These are phyloP conservation scores for Piper longum DNA, from an alignment of 164 flowering plant genomes.

Conservation along the genomic window DNA sequence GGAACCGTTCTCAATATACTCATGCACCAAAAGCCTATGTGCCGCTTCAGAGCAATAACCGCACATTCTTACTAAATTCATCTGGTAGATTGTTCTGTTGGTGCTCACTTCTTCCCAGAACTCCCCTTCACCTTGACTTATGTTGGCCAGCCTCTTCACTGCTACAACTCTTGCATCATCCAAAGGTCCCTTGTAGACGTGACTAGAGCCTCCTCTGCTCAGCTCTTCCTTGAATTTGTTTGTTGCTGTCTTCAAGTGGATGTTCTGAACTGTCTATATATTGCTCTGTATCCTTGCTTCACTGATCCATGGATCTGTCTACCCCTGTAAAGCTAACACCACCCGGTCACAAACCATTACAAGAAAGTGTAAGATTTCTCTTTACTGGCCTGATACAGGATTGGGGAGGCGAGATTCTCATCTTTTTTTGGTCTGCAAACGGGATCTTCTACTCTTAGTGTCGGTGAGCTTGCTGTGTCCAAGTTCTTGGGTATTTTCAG, in stretches of 20 bases:
- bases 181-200: slow-evolving; percentile 10
- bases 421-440: neutral
- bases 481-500: slow-evolving; percentile 5
- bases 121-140: slow-evolving; percentile 13
- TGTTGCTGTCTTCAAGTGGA: slow-evolving; percentile 12
- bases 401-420: neutral
- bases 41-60: slow-evolving; percentile 11
- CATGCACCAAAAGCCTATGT: slow-evolving; percentile 11
- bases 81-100: slow-evolving; percentile 13
- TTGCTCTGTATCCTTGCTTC: slow-evolving; percentile 8
- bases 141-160: slow-evolving; percentile 12
- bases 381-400: neutral
- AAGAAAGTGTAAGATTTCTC: slow-evolving; percentile 2
- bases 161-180: slow-evolving; percentile 10
- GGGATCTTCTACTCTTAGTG: neutral
- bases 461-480: neutral
- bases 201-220: slow-evolving; percentile 16
- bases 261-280: slow-evolving; percentile 9
- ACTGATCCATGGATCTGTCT: neutral
- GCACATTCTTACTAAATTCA: slow-evolving; percentile 19
- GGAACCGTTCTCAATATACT: slow-evolving; percentile 12
- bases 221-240: slow-evolving; percentile 11
- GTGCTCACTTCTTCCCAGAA: slow-evolving; percentile 19
- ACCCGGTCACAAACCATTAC: slow-evolving; percentile 8
- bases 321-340: slow-evolving; percentile 6